Evolutionary conservation across 2,329 filamentous ascomycete genomes (phyloP).

Genomic region (Teratosphaeria nubilosa): DNA sequence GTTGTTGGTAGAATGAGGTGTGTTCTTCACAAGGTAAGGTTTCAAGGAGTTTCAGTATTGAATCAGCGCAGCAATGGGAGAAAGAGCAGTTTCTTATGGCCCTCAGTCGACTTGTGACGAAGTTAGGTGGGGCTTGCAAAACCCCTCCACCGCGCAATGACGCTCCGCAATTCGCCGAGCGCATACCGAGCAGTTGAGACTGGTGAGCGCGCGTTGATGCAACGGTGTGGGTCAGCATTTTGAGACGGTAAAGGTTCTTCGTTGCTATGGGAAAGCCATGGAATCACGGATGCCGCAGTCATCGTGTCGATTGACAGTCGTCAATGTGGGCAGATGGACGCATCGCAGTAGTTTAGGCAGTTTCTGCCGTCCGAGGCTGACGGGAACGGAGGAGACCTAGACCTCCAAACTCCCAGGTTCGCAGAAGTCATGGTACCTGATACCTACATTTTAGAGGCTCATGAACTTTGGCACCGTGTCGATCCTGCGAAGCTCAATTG

Average conservation of each 20-base stretch:
- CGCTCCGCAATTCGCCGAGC: neutral
- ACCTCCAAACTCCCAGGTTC: too few relatives aligned
- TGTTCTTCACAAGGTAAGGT: neutral
- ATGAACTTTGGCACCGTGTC: neutral
- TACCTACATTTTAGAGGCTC: neutral
- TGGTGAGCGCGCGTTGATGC: neutral
- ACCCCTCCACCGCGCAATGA: neutral
- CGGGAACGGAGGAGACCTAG: neutral
- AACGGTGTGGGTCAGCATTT: neutral
- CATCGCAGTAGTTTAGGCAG: neutral
- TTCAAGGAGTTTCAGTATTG: neutral
- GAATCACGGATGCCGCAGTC: neutral
- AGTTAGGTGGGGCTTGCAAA: neutral
- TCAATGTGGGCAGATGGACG: neutral
- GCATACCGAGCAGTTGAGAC: neutral
- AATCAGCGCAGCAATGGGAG: neutral
- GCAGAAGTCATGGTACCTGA: too few relatives aligned
- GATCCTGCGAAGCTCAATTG: neutral
- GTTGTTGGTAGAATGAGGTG: neutral
- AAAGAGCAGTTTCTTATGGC: neutral
- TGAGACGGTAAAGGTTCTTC: neutral
- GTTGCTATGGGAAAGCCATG: neutral
- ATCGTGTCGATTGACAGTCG: neutral
- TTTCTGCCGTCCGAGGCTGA: neutral
- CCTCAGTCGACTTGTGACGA: neutral